Percentiles rank a stretch among this genome's conserved stretches.
Evolutionary conservation across 139 green algal genomes (phyloP).

Genomic region (Volvox reticuliferus): DNA sequence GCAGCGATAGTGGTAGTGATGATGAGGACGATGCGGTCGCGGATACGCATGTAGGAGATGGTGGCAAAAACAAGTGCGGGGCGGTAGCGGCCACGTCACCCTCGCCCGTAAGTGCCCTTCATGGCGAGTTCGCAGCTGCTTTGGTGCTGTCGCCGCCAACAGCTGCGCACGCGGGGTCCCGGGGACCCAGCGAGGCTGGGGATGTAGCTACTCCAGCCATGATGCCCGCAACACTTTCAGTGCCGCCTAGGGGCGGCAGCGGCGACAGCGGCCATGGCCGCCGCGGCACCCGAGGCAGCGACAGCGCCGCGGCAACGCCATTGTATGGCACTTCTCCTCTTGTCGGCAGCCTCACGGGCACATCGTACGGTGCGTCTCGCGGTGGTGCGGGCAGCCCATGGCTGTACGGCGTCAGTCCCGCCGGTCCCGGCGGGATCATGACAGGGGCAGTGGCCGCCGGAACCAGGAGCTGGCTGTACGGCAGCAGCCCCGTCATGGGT

Average conservation of each 20-base stretch:
- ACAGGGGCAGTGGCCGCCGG: not conserved
- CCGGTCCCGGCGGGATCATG: not conserved
- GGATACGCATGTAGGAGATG: not conserved
- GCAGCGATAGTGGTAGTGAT: constrained; percentile 12
- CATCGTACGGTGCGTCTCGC: constrained; percentile 4
- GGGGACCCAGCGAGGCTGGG: too few species aligned
- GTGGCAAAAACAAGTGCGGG: not conserved
- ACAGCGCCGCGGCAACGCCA: not conserved
- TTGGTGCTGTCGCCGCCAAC: not conserved
- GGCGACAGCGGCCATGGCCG: not conserved
- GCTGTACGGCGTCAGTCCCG: constrained; percentile 24
- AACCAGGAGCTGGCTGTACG: constrained; percentile 46
- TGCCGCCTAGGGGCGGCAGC: not conserved
- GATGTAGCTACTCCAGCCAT: not conserved
- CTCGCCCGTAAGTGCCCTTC: not conserved
- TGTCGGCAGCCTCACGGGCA: not conserved
- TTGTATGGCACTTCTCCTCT: constrained; percentile 11
- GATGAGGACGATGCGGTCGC: not conserved
- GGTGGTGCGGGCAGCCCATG: not conserved
- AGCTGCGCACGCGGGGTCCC: too few species aligned
- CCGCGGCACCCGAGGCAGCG: not conserved
- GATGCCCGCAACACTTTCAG: too few species aligned
- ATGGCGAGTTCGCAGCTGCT: not conserved
- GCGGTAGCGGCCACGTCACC: not conserved
- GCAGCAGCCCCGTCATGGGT: constrained; percentile 45